A percentile compares a stretch with the other conserved stretches of the same genome.
Conservation (phyloP, 78 protist species). For the Diacronema lutheri region DNA sequence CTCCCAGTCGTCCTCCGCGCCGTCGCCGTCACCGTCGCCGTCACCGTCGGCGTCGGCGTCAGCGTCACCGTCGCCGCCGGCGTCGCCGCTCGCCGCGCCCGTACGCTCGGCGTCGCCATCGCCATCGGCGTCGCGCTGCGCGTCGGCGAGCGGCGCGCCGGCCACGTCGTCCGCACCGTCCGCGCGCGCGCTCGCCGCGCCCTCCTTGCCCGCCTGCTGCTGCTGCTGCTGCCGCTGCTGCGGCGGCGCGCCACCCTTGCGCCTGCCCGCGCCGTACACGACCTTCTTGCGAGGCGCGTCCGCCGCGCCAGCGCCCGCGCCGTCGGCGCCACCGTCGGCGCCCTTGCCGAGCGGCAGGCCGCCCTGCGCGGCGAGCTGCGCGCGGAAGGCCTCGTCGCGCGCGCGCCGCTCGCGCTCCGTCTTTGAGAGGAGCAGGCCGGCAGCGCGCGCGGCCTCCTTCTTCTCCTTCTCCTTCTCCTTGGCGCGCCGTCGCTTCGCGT, state of each 20-base stretch:
- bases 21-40: background rate
- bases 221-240: background rate
- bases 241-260: too few species aligned
- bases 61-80: background rate
- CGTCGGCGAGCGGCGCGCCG: too few species aligned
- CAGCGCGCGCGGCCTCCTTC: background rate
- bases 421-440: background rate
- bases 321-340: constrained; percentile 5
- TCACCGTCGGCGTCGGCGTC: constrained; percentile 41
- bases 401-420: background rate
- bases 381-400: background rate
- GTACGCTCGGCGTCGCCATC: too few species aligned
- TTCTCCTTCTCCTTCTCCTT: background rate
- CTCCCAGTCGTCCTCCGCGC: background rate
- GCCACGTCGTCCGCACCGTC: background rate
- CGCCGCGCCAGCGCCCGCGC: too few species aligned
- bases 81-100: too few species aligned
- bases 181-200: background rate
- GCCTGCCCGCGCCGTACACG: too few species aligned
- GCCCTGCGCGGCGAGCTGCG: background rate
- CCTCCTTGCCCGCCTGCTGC: constrained; percentile 14
- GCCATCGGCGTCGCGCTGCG: too few species aligned
- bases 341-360: background rate
- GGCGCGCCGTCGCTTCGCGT: background rate
- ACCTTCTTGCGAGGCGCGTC: background rate